These are phyloP conservation scores for Leishmania lainsoni DNA, from an alignment of 208 protist genomes.

Conservation along the genomic window DNA sequence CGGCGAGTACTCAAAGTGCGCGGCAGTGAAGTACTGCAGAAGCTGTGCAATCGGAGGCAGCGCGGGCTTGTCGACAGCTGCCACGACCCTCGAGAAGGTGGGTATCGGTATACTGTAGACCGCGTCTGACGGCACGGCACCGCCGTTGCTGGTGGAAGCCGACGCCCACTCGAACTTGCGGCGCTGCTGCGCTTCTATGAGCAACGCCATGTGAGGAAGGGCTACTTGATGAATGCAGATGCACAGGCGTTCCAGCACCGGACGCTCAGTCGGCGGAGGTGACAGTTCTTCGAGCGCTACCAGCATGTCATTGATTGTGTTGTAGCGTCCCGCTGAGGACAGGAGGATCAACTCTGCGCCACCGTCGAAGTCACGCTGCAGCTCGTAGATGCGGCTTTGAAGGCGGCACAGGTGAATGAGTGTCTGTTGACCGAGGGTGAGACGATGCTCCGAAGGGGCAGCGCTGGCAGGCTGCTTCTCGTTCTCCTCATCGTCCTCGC, in stretches of 20 bases:
- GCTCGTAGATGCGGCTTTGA: conserved; percentile 58
- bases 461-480: background rate
- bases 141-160: conserved; percentile 1
- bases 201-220: conserved; percentile 53
- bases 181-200: conserved; percentile 40
- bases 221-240: conserved; percentile 35
- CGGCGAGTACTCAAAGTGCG: conserved; percentile 56
- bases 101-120: conserved; percentile 18
- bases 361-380: conserved; percentile 77
- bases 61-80: background rate
- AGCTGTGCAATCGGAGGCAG: conserved; percentile 34
- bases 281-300: conserved; percentile 50
- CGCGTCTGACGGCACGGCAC: conserved; percentile 10
- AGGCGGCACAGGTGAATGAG: conserved; percentile 78
- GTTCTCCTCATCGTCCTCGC: conserved; percentile 27
- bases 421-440: conserved; percentile 61
- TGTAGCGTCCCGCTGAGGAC: conserved; percentile 64
- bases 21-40: conserved; percentile 56
- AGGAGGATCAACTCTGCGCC: conserved; percentile 65
- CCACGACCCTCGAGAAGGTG: background rate
- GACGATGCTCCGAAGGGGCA: conserved; percentile 6
- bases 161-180: conserved; percentile 15
- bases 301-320: conserved; percentile 73
- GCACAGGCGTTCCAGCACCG: conserved; percentile 33
- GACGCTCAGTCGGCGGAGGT: background rate